Base-by-base conservation (phyloP, 495 filamentous ascomycete species). In the Oleoguttula mirabilis region DNA sequence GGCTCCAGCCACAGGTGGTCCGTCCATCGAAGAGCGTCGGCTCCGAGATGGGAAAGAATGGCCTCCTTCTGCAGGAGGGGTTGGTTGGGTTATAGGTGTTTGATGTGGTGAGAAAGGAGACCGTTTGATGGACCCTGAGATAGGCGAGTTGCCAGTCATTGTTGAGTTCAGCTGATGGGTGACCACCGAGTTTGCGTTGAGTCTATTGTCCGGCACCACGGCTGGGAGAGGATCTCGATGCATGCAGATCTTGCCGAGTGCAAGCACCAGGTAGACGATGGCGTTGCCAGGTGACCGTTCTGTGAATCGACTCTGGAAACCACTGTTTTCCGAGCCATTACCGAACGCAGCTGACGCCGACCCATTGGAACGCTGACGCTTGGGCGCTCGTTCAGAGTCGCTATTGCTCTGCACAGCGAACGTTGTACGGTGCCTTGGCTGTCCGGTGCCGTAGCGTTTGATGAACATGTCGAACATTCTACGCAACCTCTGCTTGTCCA, bases 161-260 rank as follows among this genome's bases (percentile, higher is more conserved):
- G 15, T 30, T 21, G 34, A 36, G 20, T 23, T 48, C 6, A 52
- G 20, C 11, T 39, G 22, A 16, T 40, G 49, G 23, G 24, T 4
- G 2, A 52, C 24, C 10, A 17, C 14, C 10, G 23, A 3, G 21
- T 47, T 48, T 1, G 45, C 39, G 22, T 14, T 36, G 14, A 30
- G 30, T 17, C 11, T 35, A 21, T 52, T 59, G 12, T 73, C 70
- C 8, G 58, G 60, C n/a, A 71, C 63, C 10, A 77, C 70, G 16
- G 80, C 80, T 3, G 79, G 82, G 11, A 81, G 62, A 30, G 61
- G 66, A 1, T 71, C 66, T 43, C 68, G 71, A 41, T 77, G 69
- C 37, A 79, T 66, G 46, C 81, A 88, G 19, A 95, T 83, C 50
- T 82, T 82, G 10, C 90, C 90, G 21, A 98, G 62, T 1, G 88